phyloP scores from a whole-genome alignment of 106 monocot genomes.

The Gastrodia elata region DNA sequence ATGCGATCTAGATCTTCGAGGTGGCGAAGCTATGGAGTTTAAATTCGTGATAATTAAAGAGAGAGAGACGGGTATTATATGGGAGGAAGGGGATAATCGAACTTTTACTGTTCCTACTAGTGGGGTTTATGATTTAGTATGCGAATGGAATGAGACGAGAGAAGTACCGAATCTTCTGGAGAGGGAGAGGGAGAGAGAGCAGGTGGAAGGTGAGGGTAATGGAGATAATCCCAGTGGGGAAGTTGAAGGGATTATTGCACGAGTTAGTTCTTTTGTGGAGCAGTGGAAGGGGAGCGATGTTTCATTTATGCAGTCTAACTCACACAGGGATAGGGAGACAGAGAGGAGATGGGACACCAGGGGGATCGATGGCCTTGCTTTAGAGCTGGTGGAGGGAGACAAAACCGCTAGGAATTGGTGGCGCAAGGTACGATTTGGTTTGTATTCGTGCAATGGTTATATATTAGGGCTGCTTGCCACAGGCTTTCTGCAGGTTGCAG shows the following conservation, averaged over 20 bases:
- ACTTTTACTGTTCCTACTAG: slow-evolving; percentile 36
- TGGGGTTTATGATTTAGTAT: slow-evolving; percentile 52
- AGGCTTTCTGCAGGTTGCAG: no score
- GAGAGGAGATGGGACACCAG: slow-evolving; percentile 55
- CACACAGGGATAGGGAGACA: slow-evolving; percentile 38
- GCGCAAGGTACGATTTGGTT: slow-evolving; percentile 52
- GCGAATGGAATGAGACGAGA: slow-evolving; percentile 54
- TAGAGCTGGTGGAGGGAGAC: slow-evolving; percentile 72
- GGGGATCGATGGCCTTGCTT: slow-evolving; percentile 52
- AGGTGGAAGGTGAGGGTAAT: slow-evolving; percentile 5
- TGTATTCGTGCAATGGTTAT: not conserved
- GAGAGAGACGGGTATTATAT: slow-evolving; percentile 25
- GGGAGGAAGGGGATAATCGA: slow-evolving; percentile 82
- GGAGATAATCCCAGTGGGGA: slow-evolving; percentile 2
- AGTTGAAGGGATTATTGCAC: slow-evolving; percentile 13
- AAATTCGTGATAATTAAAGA: slow-evolving; percentile 53
- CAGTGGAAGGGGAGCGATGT: slow-evolving; percentile 66
- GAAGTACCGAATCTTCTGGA: slow-evolving; percentile 35
- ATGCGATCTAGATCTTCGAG: slow-evolving; percentile 27
- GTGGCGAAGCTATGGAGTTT: slow-evolving; percentile 35
- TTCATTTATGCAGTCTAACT: slow-evolving; percentile 64
- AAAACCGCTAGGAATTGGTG: slow-evolving; percentile 69
- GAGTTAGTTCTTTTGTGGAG: slow-evolving; percentile 44
- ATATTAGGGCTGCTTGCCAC: no score
- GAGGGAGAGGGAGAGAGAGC: slow-evolving; percentile 5